Conservation (phyloP, 768 basidiomycete species). For the Collybiopsis luxurians region DNA sequence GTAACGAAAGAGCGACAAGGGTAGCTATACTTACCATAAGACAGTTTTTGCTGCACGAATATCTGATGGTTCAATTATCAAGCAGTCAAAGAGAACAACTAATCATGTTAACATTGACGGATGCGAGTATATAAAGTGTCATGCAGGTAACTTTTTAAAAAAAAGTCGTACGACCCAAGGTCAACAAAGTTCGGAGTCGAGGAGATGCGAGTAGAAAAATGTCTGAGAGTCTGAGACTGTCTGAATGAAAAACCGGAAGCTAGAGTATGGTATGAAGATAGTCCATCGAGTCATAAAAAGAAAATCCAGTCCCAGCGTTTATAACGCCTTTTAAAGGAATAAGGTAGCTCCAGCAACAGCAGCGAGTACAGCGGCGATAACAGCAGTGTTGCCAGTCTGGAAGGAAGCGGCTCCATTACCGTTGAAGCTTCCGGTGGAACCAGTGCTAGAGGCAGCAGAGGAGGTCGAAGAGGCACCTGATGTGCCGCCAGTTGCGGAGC, state of each 20-base stretch:
- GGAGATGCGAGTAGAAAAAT: too few relatives aligned
- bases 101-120: too few relatives aligned
- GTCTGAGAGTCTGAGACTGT: too few relatives aligned
- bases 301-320: not conserved
- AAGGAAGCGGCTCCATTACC: slow-evolving; percentile 1
- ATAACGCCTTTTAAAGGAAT: not conserved
- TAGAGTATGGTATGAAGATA: not conserved
- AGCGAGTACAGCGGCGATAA: not conserved
- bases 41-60: too few relatives aligned
- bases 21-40: too few relatives aligned
- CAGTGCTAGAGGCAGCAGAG: not conserved
- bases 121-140: not conserved
- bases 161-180: not conserved
- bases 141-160: not conserved
- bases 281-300: not conserved
- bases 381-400: not conserved
- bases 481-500: too few relatives aligned
- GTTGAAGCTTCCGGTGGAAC: not conserved
- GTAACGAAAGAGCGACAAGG: too few relatives aligned
- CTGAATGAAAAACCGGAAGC: not conserved
- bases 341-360: not conserved
- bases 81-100: too few relatives aligned
- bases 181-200: too few relatives aligned
- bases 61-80: too few relatives aligned
- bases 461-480: not conserved